Base-by-base conservation (phyloP, 176 grass and related monocot genomes). In the Zea luxurians region DNA sequence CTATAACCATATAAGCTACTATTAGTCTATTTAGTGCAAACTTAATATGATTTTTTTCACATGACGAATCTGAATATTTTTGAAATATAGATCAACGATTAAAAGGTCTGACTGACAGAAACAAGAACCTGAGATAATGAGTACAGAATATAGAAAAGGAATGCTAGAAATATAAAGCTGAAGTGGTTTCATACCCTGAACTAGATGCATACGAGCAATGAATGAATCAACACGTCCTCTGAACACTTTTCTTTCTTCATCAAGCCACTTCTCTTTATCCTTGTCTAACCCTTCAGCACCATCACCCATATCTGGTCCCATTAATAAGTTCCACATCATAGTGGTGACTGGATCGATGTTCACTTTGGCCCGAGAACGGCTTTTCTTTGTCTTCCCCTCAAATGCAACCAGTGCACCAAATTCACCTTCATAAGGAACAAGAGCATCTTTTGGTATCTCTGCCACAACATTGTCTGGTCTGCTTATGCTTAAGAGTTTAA, bases 131-230 rank as follows among this genome's bases (percentile, higher is more conserved):
- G 53, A n/a, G 7, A 61, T 57, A 50, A 0, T 16, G 11, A 58
- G 16, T 58, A 57, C 10, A 57, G 37, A 64, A 74, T 43, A 69
- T 16, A 67, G 42, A 74, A 79, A 73, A 66, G 17, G 55, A 83
- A 17, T 83, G 13, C 37, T 80, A 80, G 34, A 81, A 82, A 78
- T 18, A 53, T 57, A 63, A 64, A 58, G 48, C 48, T 69, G 62
- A 48, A 76, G 63, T 70, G 48, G 63, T 48, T 84, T 37, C 74
- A 61, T 97, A 97, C 93, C 93, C 79, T 97, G 93, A 88, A 97
- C 90, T 61, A 97, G 86, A 87, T 97, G 93, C 93, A 97, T 97
- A 40, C 88, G 63, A 66, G 90, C 88, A 89, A 97, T 97, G 81
- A 97, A 97, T 78, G 93, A 93, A 83, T 93, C 86, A 49, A 93